Evolutionary conservation across 2,329 filamentous ascomycete species (phyloP), one percentile per base, ranked within the genome.

Genomic region (Aspergillus brasiliensis): DNA sequence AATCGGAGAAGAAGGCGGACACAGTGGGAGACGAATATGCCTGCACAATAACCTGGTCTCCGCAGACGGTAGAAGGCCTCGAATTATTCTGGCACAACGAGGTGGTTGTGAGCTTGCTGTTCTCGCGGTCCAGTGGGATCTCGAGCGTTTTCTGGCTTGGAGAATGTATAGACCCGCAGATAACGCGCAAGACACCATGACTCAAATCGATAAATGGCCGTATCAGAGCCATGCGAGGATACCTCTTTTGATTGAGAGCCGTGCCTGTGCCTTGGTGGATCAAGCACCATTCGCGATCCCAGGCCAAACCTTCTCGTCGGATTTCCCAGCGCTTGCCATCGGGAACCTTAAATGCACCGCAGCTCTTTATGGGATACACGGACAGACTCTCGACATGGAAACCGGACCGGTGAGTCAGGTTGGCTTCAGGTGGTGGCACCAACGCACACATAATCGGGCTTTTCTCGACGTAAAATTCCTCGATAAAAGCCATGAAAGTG

Each of bases 261-360:
- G 88, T 87, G 0, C 91, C 90, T 1, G 93, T 96, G 46, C 91
- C 92, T 70, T 88, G 85, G 72, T 97, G 93, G 13, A 99, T 83
- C 19, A 99, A 80, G 76, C 94, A 98, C 94, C 95, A 99, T 79
- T 98, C 94, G 62, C 95, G 85, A 74, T 99, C 95, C 92, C 94
- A 98, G 8, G 88, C 90, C 2, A 99, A 81, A 0, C 95, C 95
- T 77, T 97, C 92, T 7, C 84, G 81, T 57, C 85, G 86, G 19
- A 98, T 83, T 67, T 91, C 87, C 95, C 95, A 99, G 13, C 81
- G 71, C 7, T 78, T 79, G 2, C 80, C 83, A 0, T 77, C 62
- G 1, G 92, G 89, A 28, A 98, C 82, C 37, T 80, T 80, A 73
- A 90, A 96, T 0, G 91, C 91, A 15, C 88, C 91, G 69, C 95